Conservation (phyloP, 352 stramenopile species). For the Globisporangium echinulatum region DNA sequence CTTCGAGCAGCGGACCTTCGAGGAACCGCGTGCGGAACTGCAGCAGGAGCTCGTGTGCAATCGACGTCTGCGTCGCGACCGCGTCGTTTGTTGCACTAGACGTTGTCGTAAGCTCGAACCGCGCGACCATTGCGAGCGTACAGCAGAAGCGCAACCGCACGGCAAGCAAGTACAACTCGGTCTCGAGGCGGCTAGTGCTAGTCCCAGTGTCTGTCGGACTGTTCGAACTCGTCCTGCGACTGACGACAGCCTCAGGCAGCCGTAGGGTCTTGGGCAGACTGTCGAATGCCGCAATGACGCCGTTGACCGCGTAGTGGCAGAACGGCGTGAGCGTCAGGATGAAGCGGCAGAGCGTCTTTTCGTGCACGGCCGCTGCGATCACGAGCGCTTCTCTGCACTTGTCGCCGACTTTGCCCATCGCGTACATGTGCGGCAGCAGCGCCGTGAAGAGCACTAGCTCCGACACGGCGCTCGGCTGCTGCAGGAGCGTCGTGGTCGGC, state of each 20-base stretch:
- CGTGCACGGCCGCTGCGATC: conserved; percentile 70
- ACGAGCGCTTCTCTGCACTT: conserved; percentile 81
- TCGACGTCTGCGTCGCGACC: conserved; percentile 30
- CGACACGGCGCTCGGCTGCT: conserved; percentile 42
- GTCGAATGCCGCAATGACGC: conserved; percentile 78
- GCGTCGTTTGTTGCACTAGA: conserved; percentile 2
- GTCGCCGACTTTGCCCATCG: conserved; percentile 65
- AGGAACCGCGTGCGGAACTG: conserved; percentile 73
- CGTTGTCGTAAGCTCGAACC: conserved; percentile 54
- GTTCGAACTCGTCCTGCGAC: not conserved
- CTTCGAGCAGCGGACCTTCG: conserved; percentile 56
- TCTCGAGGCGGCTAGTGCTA: conserved; percentile 24
- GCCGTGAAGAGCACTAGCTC: conserved; percentile 82
- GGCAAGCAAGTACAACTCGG: conserved; percentile 51
- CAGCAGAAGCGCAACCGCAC: conserved; percentile 78
- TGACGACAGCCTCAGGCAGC: conserved; percentile 21
- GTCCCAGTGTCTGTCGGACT: not conserved
- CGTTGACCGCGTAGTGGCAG: conserved; percentile 83
- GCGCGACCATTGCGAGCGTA: conserved; percentile 76
- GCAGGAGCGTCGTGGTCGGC: not conserved
- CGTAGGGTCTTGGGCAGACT: conserved; percentile 50
- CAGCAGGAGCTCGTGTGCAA: conserved; percentile 65
- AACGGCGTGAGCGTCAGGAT: conserved; percentile 84
- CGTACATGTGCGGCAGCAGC: conserved; percentile 82
- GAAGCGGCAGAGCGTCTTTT: conserved; percentile 72